phyloP scores from a whole-genome alignment of 108 stramenopile species.

The Cyclotella cryptica region DNA sequence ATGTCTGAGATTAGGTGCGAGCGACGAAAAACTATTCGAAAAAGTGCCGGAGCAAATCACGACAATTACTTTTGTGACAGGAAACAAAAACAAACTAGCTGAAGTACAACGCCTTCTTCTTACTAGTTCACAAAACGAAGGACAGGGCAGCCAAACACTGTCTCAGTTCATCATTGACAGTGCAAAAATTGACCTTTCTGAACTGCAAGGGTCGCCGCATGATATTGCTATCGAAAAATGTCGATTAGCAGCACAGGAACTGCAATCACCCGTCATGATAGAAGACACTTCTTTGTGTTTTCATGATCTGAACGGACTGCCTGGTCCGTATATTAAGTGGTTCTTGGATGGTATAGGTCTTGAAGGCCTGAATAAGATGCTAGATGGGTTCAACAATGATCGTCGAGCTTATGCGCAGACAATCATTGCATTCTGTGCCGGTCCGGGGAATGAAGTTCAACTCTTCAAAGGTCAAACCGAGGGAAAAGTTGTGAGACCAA shows the following conservation, averaged over 20 bases:
- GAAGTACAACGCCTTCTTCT: constrained; percentile 77
- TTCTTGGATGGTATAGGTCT: constrained; percentile 89
- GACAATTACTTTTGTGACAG: constrained; percentile 89
- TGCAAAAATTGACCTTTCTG: constrained; percentile 60
- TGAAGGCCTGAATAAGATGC: constrained; percentile 84
- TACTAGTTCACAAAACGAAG: constrained; percentile 14
- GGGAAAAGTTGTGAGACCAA: constrained; percentile 81
- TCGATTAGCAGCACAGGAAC: constrained; percentile 61
- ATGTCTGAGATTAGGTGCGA: constrained; percentile 50
- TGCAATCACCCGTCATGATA: constrained; percentile 83
- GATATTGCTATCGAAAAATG: constrained; percentile 91
- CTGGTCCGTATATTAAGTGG: constrained; percentile 97
- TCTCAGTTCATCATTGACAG: constrained; percentile 52
- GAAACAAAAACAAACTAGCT: constrained; percentile 92
- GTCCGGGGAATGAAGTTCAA: constrained; percentile 73
- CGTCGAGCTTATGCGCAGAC: constrained; percentile 90
- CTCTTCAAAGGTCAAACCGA: constrained; percentile 69
- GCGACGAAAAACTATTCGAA: background rate
- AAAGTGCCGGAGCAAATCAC: background rate
- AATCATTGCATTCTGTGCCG: constrained; percentile 84
- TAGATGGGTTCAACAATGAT: constrained; percentile 75
- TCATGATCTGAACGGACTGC: constrained; percentile 84
- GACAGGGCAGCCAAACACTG: background rate
- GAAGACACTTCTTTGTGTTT: constrained; percentile 94
- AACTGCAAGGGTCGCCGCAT: constrained; percentile 85